Evolutionary conservation across 1,284 basidiomycete genomes (phyloP).

Genomic region (Caloboletus firmus): DNA sequence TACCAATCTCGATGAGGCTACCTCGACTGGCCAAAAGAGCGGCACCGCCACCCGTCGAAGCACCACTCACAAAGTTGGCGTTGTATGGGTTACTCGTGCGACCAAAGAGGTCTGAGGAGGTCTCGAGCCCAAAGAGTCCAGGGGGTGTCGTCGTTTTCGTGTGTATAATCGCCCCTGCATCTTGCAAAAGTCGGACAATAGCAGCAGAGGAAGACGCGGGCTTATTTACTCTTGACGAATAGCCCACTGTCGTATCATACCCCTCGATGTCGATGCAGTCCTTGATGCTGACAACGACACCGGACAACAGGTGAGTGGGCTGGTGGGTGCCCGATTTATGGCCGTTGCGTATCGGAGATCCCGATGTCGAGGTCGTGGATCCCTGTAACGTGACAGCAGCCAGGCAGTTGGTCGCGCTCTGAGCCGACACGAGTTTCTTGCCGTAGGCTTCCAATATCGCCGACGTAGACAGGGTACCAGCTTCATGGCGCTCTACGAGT

Average conservation of each 20-base stretch:
- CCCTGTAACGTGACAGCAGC: slow-evolving; percentile 24
- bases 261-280: slow-evolving; percentile 42
- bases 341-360: not conserved
- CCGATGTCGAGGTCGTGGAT: not conserved
- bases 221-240: slow-evolving; percentile 41
- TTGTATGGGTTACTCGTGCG: slow-evolving; percentile 48
- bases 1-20: slow-evolving; percentile 49
- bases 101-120: slow-evolving; percentile 55
- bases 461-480: slow-evolving; percentile 22
- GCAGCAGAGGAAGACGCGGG: slow-evolving; percentile 39
- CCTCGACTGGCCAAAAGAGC: slow-evolving; percentile 48
- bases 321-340: not conserved
- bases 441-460: slow-evolving; percentile 33
- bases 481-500: slow-evolving; percentile 23
- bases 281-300: slow-evolving; percentile 36
- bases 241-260: slow-evolving; percentile 52
- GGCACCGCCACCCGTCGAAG: slow-evolving; percentile 49
- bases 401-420: slow-evolving; percentile 36
- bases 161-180: slow-evolving; percentile 51
- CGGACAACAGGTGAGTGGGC: slow-evolving; percentile 22
- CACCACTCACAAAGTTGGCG: slow-evolving; percentile 42
- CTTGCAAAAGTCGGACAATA: slow-evolving; percentile 45
- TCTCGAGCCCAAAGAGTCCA: slow-evolving; percentile 56
- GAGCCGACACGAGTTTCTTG: slow-evolving; percentile 35
- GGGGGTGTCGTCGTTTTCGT: slow-evolving; percentile 53